Percentiles rank a stretch among this genome's conserved stretches.
Evolutionary conservation across 2,329 filamentous ascomycete species (phyloP).

Genomic region (Apiospora phragmitis): DNA sequence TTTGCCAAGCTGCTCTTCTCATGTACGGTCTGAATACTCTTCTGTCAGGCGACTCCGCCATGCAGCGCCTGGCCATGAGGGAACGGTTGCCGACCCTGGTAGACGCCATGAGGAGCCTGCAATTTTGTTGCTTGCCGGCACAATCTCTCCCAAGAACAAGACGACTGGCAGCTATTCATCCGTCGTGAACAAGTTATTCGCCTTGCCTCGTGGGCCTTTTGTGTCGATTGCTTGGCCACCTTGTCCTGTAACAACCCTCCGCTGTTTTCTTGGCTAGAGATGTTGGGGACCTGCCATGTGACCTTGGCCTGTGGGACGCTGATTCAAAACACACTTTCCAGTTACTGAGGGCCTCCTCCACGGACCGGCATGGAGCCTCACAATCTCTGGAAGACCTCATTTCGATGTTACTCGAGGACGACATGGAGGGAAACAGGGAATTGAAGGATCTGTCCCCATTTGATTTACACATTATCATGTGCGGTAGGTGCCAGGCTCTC

Average conservation of each 20-base stretch:
- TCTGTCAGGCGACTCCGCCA: constrained; percentile 8
- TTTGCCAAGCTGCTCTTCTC: constrained; percentile 17
- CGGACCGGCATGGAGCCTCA: neutral
- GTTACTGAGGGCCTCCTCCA: too few species aligned
- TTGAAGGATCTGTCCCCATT: neutral
- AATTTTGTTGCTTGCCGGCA: neutral
- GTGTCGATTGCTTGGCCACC: constrained; percentile 12
- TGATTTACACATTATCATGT: neutral
- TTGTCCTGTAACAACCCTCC: constrained; percentile 15
- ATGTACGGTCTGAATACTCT: constrained; percentile 14
- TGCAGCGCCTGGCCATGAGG: neutral
- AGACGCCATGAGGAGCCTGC: neutral
- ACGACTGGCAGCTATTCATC: neutral
- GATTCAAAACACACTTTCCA: neutral
- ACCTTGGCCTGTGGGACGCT: neutral
- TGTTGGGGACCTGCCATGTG: constrained; percentile 16
- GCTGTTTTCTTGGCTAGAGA: constrained; percentile 11
- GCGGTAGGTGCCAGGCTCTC: neutral
- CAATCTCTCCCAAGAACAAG: neutral
- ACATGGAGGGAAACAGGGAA: neutral
- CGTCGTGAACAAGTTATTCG: constrained; percentile 2
- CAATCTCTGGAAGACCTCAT: neutral
- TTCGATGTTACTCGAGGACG: neutral
- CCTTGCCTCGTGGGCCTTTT: constrained; percentile 14
- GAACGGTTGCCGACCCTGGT: neutral